Base-by-base conservation (phyloP, 352 stramenopile genomes). In the Pythium vanterpoolii region DNA sequence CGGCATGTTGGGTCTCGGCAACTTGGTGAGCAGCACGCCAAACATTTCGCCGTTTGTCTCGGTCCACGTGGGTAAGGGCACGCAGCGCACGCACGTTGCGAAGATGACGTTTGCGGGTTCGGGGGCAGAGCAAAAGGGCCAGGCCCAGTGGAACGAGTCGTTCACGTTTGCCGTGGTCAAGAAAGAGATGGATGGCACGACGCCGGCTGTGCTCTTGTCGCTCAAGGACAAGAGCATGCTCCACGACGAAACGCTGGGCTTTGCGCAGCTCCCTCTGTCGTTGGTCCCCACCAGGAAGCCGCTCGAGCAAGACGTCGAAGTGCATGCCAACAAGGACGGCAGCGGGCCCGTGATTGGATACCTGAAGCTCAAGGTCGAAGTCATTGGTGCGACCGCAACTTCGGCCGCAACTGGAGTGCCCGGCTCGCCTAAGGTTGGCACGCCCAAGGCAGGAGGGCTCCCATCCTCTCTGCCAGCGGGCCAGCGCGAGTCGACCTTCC, bases 11-110 rank as follows among this genome's bases (percentile, higher is more conserved):
- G 83, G 81, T 1, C 46, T 90, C 16, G 77, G 77, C 31, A 93
- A 90, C 38, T 27, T 94, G 44, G 84, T 88, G 19, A 90, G 83
- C 60, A 85, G 73, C 31, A 86, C 76, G 24, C 81, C 81, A 21
- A 93, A 93, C 56, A 80, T 95, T 26, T 81, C 83, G 27, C 86
- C 86, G 6, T 93, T 90, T 48, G 71, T 95, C 5, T 89, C 79
- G 7, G 70, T 93, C 18, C 79, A 89, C 46, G 74, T 93, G 8
- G 86, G 75, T n/a, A 74, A 84, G 60, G 79, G 71, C n/a, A 71
- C 58, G n/a, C 86, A 81, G 38, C 64, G 66, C 19, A 95, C 86
- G 33, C 89, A 89, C 54, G 83, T 73, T 26, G 66, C 73, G 6
- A 90, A 90, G 63, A 89, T 89, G 60, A 69, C 56, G 19, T 89